Base-by-base conservation (phyloP, 2,329 filamentous ascomycete genomes). In the Aspergillus novoparasiticus region DNA sequence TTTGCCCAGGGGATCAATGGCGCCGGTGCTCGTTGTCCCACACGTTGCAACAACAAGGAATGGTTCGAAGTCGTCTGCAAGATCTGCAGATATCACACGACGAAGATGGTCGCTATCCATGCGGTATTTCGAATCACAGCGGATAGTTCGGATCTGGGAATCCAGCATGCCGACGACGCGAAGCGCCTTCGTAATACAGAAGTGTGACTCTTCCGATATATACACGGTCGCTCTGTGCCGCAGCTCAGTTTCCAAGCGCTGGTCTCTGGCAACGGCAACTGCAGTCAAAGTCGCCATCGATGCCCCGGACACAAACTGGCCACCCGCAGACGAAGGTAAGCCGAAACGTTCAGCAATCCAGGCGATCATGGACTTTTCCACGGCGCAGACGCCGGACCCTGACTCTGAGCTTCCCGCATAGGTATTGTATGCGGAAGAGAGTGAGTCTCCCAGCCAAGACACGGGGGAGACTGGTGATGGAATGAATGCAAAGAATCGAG, bases 281-380 rank as follows among this genome's bases (percentile, higher is more conserved):
- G 69, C 69, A 4, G 66, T 69, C 39, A 71, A 43, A 26, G 67
- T 68, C 1, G 68, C 69, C 62, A 71, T 66, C 2, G 69, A 71
- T 4, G 61, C 68, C 16, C 69, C 67, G 3, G 66, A 67, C 3
- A 71, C 68, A 26, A 65, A 69, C 6, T 54, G 60, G 4, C 69
- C 69, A 8, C 64, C 67, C 4, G 67, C 60, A 8, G 66, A 58
- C 0, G 57, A 21, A 19, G 69, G 69, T 5, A 71, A 43, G 6
- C 66, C 66, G 30, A 64, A 55, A 10, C 41, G 45, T 9, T 60
- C 58, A 0, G 61, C 69, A 6, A 71, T 57, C 68, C 68, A 71
- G n/a, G 45, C 32, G 11, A 68, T 59, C 21, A 67, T 28, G 4
- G 46, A 58, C 11, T 43, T 59, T 39, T 66, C 66, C 10, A 63